Base-by-base conservation (phyloP, 495 filamentous ascomycete species). In the Aspergillus ostianus region DNA sequence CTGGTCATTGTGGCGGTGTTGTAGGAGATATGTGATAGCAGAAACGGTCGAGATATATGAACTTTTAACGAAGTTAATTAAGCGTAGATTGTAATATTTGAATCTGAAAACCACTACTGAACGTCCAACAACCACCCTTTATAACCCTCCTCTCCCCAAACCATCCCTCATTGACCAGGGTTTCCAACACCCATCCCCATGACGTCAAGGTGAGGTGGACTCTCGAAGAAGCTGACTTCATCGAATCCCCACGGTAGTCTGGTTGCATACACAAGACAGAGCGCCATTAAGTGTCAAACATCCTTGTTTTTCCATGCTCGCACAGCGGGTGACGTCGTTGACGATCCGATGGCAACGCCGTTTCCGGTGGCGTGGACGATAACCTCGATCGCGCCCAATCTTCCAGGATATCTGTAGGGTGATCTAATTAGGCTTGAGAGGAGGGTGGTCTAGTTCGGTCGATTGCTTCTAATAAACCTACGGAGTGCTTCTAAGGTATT, bases 151-250 rank as follows among this genome's bases (percentile, higher is more conserved):
- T 32, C 26, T 41, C 2, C 36, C 8, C 36, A 41, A 15, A 15
- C 15, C 10, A 13, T 41, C 10, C 3, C 13, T 13, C 36, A 4
- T 41, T 41, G 36, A 41, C 36, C 4, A 41, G 36, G 32, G 1
- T 41, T 41, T 41, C 36, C 36, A 41, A 41, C 36, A 41, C 0
- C 12, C 0, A 41, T 41, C 3, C 13, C 19, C 26, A 48, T 56
- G 54, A 56, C 54, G 54, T 56, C 54, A 56, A 56, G 47, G 47
- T 49, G 47, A 29, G 41, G 23, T 56, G 41, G 41, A 46, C 41
- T 26, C 2, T 26, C 23, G 23, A 26, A 15, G 32, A 6, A 8
- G 10, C 19, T 56, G 44, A 56, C 54, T 56, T 56, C 54, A 56
- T 56, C 7, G 13, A 8, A 47, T 55, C 18, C 32, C 51, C 4